Evolutionary conservation across 805 yeast species (phyloP), one percentile per base, ranked within the genome.

Genomic region (Lipomyces sp.): DNA sequence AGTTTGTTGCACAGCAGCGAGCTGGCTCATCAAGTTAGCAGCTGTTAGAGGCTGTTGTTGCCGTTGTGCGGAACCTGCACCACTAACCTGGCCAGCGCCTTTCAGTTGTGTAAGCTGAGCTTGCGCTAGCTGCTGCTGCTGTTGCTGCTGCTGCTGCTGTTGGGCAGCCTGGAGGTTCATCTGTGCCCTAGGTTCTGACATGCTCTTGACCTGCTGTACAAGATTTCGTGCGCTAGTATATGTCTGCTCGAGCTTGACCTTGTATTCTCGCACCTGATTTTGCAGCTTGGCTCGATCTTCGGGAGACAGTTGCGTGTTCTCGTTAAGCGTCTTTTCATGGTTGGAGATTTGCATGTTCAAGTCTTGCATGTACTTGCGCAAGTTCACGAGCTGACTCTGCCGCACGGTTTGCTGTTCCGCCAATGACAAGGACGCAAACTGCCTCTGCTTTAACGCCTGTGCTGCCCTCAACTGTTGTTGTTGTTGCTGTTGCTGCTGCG

Each of bases 271-370:
- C 29, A 52, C 40, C 10, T 47, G 18, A 6, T 26, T 33, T 21
- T 47, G 49, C 11, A 51, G n/a, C 37, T 55, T 50, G 22, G 46
- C 34, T 3, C 59, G 53, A n/a, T 57, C 59, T 14, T 54, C 59
- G 13, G 43, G 47, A 23, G 38, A 14, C 22, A 57, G 7, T n/a
- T 49, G 50, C 18, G 54, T 34, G 31, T 57, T 47, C 19, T 36
- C 43, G 18, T n/a, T 38, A n/a, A 57, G 38, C 16, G 39, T 35
- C 33, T 49, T 49, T 31, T 57, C 60, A 11, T 39, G 32, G 14
- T 37, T 43, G 14, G 28, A 26, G 19, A 55, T 47, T 42, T 57
- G 57, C n/a, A 38, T 39, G 19, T 45, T 49, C 19, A 55, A 47
- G 10, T 46, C 26, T 23, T 26, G 45, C 8, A 54, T 28, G 21